phyloP scores from a whole-genome alignment of 148 eudicot species.

The Chenopodium quinoa region DNA sequence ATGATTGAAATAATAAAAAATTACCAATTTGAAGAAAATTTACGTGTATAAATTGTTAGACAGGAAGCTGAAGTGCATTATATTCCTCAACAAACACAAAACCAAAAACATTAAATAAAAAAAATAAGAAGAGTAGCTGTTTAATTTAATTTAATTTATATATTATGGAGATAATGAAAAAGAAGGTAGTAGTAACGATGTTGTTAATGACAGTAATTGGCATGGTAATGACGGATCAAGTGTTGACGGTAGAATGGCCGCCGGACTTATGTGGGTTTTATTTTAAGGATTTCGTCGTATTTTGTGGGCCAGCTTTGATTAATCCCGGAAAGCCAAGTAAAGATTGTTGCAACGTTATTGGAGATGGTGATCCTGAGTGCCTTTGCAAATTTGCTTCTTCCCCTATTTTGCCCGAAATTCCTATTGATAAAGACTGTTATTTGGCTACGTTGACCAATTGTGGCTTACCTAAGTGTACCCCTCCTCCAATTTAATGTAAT shows the following conservation, averaged over 20 bases:
- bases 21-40: too few relatives aligned
- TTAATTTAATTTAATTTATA: too few relatives aligned
- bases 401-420: neutral
- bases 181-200: neutral
- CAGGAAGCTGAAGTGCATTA: too few relatives aligned
- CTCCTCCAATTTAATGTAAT: neutral
- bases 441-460: neutral
- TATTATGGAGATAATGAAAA: neutral
- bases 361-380: constrained; percentile 6
- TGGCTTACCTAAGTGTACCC: constrained; percentile 9
- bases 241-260: neutral
- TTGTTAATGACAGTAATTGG: neutral
- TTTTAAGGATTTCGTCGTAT: neutral
- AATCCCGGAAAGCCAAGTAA: neutral
- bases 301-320: neutral
- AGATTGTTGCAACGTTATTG: neutral
- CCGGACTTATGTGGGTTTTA: neutral
- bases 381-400: neutral
- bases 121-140: too few relatives aligned
- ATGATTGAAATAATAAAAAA: too few relatives aligned
- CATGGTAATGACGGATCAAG: neutral
- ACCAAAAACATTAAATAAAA: too few relatives aligned
- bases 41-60: too few relatives aligned
- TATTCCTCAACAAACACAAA: too few relatives aligned
- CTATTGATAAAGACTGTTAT: neutral